Evolutionary conservation across 768 basidiomycete species (phyloP), one percentile per base, ranked within the genome.

Genomic region (Pisolithus microcarpus): DNA sequence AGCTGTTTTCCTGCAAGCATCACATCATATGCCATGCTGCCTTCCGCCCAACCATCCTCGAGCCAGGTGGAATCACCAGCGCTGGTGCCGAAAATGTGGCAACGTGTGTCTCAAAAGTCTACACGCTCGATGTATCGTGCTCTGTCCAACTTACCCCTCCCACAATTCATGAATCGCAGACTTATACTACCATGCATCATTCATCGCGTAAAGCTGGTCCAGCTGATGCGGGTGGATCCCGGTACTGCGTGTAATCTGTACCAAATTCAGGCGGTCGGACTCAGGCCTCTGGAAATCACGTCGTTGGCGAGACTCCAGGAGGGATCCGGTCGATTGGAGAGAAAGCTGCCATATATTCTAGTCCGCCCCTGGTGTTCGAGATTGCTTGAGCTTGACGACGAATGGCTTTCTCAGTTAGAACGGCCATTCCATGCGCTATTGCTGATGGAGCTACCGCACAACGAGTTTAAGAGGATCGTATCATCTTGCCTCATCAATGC

Each of bases 1-100:
- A 53, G 46, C 16, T 55, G 52, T 30, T 38, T 55, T 13, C 43
- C 43, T 15, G 43, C 43, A 10, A 44, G 9, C 13, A 8, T 44
- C 24, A 44, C 26, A 0, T 15, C 24, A 18, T 44, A 44, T n/a
- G 3, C 8, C 2, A 8, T 26, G 18, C 7, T 13, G 1, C 10
- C 26, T 26, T 11, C 26, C 24, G 4, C 8, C 26, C 31, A 31
- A 10, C 10, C 10, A 28, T 1, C 28, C 31, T 31, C 9, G 8
- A 31, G 10, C 26, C 23, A 19, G 16, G 10, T 10, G 10, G 8
- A 9, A 11, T 31, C 9, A 10, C 24, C 7, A 23, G 21, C 21
- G 21, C 15, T 15, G 23, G 9, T 9, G 18, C 13, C 4, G 5
- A 11, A 2, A n/a, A 11, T 23, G 21, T 10, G 16, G 13, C 7